These are phyloP conservation scores for Phytophthora fragariae DNA, from an alignment of 352 stramenopile species.

Conservation along the genomic window DNA sequence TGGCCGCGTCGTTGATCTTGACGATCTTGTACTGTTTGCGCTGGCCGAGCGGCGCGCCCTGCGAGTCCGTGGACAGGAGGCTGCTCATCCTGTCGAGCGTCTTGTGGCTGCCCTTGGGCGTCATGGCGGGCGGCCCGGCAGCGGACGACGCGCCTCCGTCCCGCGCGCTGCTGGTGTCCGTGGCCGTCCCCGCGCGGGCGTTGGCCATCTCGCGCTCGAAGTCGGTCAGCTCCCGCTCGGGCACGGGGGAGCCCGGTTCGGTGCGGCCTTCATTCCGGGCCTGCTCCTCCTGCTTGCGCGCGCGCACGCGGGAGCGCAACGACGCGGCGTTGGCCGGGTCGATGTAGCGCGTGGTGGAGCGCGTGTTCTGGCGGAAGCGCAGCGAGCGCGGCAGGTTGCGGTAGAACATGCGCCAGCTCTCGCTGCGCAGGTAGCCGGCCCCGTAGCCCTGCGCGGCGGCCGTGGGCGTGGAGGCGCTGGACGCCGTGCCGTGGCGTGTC, in stretches of 20 bases:
- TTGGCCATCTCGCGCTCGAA: conserved; percentile 64
- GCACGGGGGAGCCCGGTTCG: conserved; percentile 35
- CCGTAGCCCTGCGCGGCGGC: conserved; percentile 15
- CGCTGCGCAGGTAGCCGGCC: conserved; percentile 35
- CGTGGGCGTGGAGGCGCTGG: too few relatives aligned
- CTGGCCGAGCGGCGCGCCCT: conserved; percentile 8
- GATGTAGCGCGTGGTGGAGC: conserved; percentile 81
- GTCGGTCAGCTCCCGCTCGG: conserved; percentile 46
- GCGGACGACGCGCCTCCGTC: conserved; percentile 6
- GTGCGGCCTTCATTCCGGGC: conserved; percentile 41
- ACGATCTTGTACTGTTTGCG: conserved; percentile 75
- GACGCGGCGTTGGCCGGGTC: conserved; percentile 75
- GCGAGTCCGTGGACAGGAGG: conserved; percentile 70
- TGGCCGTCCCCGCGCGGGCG: conserved; percentile 16
- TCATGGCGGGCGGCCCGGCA: conserved; percentile 26
- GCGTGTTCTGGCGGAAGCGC: conserved; percentile 80
- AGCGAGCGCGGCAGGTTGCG: conserved; percentile 71
- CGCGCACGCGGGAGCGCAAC: conserved; percentile 59
- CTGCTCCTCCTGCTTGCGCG: conserved; percentile 58
- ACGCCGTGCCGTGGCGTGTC: conserved; percentile 4
- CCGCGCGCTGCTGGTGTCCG: conserved; percentile 24
- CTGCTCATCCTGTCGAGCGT: conserved; percentile 57
- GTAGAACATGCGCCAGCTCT: conserved; percentile 73
- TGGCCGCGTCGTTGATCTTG: conserved; percentile 73
- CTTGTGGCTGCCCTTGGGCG: conserved; percentile 42